A percentile compares a stretch with the other conserved stretches of the same genome.
These are phyloP conservation scores for Catharanthus roseus DNA, from an alignment of 257 asterid species.

Conservation along the genomic window DNA sequence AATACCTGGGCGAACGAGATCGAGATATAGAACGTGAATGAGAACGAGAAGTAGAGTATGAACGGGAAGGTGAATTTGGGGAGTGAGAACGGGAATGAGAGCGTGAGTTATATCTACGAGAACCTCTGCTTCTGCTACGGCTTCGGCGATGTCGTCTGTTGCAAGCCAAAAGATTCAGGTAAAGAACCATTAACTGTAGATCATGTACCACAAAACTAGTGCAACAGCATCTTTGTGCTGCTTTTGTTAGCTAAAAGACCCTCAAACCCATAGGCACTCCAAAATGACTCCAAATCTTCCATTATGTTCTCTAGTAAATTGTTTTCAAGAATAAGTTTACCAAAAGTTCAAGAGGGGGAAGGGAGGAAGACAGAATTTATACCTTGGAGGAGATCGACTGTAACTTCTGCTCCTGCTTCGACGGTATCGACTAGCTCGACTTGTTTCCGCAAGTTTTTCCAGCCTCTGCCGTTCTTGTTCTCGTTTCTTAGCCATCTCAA, in stretches of 20 bases:
- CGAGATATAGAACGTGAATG: constrained; percentile 39
- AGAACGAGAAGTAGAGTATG: constrained; percentile 44
- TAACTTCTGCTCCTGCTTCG: constrained; percentile 84
- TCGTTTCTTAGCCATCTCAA: constrained; percentile 89
- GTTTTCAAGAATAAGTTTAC: not conserved
- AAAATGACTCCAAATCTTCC: too few relatives aligned
- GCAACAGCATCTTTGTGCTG: not conserved
- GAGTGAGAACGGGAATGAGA: constrained; percentile 41
- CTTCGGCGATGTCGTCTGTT: constrained; percentile 61
- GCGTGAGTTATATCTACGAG: constrained; percentile 41
- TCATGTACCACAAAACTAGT: too few relatives aligned
- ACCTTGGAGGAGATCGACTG: constrained; percentile 92
- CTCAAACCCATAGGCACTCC: too few relatives aligned
- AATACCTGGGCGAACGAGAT: constrained; percentile 69
- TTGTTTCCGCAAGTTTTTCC: constrained; percentile 86
- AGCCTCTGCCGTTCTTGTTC: constrained; percentile 87
- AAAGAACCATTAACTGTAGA: not conserved
- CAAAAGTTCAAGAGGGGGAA: not conserved
- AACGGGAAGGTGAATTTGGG: constrained; percentile 33
- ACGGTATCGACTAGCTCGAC: constrained; percentile 49
- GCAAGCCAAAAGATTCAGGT: not conserved
- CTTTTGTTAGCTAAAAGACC: too few relatives aligned
- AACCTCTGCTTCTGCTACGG: constrained; percentile 66
- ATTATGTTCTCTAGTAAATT: too few relatives aligned
- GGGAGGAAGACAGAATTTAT: not conserved